Conservation (phyloP, 1,284 basidiomycete genomes). For the Entoloma clypeatum region DNA sequence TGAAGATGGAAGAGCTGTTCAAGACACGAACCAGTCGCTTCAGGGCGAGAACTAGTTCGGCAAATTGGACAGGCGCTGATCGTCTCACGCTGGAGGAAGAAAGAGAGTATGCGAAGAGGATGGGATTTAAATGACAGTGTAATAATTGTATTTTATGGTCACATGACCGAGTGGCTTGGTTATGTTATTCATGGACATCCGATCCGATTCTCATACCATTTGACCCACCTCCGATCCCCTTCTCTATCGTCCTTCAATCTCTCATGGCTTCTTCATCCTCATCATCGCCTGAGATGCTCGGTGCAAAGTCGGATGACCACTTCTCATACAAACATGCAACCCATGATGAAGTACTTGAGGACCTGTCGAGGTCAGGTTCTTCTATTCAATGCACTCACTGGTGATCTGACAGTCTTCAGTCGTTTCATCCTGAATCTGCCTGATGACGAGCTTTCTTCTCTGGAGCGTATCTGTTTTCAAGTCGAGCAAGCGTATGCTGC, state of each 20-base stretch:
- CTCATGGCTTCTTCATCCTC: slow-evolving; percentile 52
- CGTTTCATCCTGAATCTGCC: slow-evolving; percentile 98
- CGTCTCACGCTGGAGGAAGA: slow-evolving; percentile 80
- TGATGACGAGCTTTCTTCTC: slow-evolving; percentile 84
- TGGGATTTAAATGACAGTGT: slow-evolving; percentile 88
- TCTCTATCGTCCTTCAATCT: not conserved
- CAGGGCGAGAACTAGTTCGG: slow-evolving; percentile 85
- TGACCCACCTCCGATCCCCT: slow-evolving; percentile 3
- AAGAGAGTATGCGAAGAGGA: slow-evolving; percentile 79
- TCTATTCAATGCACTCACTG: slow-evolving; percentile 8
- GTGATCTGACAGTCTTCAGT: slow-evolving; percentile 36
- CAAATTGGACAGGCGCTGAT: slow-evolving; percentile 90
- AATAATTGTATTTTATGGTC: too few relatives aligned
- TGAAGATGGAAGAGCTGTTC: slow-evolving; percentile 87
- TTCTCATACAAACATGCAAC: slow-evolving; percentile 63
- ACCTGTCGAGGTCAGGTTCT: slow-evolving; percentile 70
- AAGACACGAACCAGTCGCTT: slow-evolving; percentile 73
- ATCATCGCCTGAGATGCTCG: slow-evolving; percentile 69
- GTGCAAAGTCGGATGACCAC: slow-evolving; percentile 42
- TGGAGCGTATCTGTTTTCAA: slow-evolving; percentile 97
- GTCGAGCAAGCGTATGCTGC: slow-evolving; percentile 92
- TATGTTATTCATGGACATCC: not conserved
- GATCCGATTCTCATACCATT: not conserved
- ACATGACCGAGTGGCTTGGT: slow-evolving; percentile 1
- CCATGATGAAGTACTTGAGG: slow-evolving; percentile 81